Conservation (phyloP, 208 protist species). For the Leishmania braziliensis region DNA sequence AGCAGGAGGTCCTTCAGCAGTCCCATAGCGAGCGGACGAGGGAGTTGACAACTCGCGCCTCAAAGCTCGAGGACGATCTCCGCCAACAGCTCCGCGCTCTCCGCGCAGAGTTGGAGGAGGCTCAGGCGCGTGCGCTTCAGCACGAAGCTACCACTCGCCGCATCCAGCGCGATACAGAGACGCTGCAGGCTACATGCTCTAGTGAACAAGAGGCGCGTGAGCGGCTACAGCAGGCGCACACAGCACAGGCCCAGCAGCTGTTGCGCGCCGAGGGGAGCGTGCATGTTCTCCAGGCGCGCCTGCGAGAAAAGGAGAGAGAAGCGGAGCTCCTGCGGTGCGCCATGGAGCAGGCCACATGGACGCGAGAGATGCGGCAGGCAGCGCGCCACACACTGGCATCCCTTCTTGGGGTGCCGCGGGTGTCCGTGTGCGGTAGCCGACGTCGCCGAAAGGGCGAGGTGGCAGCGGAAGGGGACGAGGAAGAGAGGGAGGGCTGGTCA, state of each 20-base stretch:
- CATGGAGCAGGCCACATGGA: slow-evolving; percentile 48
- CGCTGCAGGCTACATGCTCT: slow-evolving; percentile 7
- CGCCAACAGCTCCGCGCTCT: slow-evolving; percentile 23
- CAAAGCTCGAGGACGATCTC: slow-evolving; percentile 23
- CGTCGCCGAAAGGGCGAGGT: slow-evolving; percentile 4
- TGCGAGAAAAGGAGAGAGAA: slow-evolving; percentile 52
- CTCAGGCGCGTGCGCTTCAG: slow-evolving; percentile 19
- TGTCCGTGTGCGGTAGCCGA: not conserved
- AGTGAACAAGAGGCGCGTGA: slow-evolving; percentile 33
- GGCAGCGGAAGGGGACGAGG: slow-evolving; percentile 2
- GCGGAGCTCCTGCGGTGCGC: slow-evolving; percentile 50
- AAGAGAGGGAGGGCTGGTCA: not conserved
- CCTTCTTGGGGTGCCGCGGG: slow-evolving; percentile 25
- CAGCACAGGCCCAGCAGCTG: slow-evolving; percentile 26
- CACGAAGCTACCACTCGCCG: slow-evolving; percentile 36
- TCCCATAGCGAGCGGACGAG: slow-evolving; percentile 9
- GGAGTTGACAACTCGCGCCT: slow-evolving; percentile 6
- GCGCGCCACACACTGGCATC: slow-evolving; percentile 23
- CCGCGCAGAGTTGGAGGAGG: slow-evolving; percentile 29
- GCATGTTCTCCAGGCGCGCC: slow-evolving; percentile 25
- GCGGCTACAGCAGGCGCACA: slow-evolving; percentile 26
- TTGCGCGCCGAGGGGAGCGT: slow-evolving; percentile 30
- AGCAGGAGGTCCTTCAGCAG: slow-evolving; percentile 25
- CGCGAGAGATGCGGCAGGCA: slow-evolving; percentile 22
- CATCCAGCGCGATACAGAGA: slow-evolving; percentile 33